Evolutionary conservation across 176 grass and related monocot species (phyloP).

Genomic region (Eleusine coracana): DNA sequence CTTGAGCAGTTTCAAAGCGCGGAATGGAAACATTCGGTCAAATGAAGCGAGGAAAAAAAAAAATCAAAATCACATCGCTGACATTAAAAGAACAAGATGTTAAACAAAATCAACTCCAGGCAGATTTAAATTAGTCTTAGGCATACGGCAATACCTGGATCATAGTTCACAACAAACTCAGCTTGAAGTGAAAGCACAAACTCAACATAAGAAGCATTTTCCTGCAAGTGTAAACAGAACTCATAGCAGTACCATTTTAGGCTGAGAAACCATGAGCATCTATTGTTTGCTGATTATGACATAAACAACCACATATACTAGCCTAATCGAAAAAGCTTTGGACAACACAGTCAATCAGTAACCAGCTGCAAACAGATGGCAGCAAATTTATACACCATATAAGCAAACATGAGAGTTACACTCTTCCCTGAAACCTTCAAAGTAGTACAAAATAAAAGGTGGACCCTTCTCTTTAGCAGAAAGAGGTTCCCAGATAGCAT

Average conservation of each 20-base stretch:
- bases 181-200: neutral
- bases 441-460: slow-evolving; percentile 10
- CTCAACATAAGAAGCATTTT: neutral
- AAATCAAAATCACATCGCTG: neutral
- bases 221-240: neutral
- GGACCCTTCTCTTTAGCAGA: neutral
- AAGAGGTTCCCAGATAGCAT: neutral
- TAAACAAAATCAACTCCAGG: neutral
- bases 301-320: neutral
- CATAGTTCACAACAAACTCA: neutral
- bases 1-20: too few species aligned
- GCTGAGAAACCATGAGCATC: neutral
- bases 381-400: neutral
- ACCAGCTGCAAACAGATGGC: neutral
- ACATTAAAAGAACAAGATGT: too few species aligned
- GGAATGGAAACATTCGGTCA: neutral
- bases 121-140: neutral
- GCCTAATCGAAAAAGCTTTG: too few species aligned
- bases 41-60: neutral
- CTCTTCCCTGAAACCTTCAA: neutral
- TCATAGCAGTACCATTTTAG: neutral
- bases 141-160: neutral
- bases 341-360: too few species aligned
- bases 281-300: neutral
- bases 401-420: neutral